Percentiles rank a stretch among this genome's conserved stretches.
Evolutionary conservation across 768 basidiomycete species (phyloP).

Genomic region (Mycena rebaudengoi): DNA sequence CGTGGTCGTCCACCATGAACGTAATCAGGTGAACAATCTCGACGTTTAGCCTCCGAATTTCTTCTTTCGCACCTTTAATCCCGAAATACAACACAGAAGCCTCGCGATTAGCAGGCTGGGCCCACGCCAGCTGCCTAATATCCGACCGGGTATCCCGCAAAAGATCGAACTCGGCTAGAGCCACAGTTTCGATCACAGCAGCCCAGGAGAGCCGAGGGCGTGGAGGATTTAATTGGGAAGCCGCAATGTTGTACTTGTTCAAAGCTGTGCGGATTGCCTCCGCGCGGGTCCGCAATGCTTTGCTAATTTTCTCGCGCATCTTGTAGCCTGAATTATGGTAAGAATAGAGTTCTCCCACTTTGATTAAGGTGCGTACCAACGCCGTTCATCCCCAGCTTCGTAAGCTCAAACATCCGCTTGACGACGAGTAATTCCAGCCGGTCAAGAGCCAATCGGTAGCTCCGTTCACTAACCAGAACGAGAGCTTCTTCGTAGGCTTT

Average conservation of each 20-base stretch:
- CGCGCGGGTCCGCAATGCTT: constrained; percentile 17
- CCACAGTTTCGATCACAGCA: constrained; percentile 26
- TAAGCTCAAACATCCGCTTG: constrained; percentile 16
- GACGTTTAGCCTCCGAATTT: constrained; percentile 29
- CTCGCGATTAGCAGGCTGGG: not conserved
- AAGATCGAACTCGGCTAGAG: constrained; percentile 29
- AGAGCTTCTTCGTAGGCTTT: not conserved
- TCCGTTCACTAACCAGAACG: not conserved
- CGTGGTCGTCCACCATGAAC: constrained; percentile 22
- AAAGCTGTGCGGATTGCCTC: constrained; percentile 24
- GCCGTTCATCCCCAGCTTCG: constrained; percentile 9
- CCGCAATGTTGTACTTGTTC: constrained; percentile 18
- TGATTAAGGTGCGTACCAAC: not conserved
- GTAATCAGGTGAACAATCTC: constrained; percentile 30
- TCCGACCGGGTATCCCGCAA: constrained; percentile 18
- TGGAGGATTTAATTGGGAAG: constrained; percentile 4
- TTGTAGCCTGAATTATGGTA: constrained; percentile 18
- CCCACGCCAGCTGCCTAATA: constrained; percentile 10
- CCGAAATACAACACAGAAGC: constrained; percentile 18
- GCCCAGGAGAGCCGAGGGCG: constrained; percentile 19
- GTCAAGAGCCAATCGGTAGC: constrained; percentile 8
- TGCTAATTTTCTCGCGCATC: constrained; percentile 22
- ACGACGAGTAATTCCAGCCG: constrained; percentile 12
- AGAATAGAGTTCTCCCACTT: not conserved
- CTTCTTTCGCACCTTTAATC: constrained; percentile 28